Percentiles rank a stretch among this genome's conserved stretches.
Conservation (phyloP, 2,329 filamentous ascomycete genomes). For the Ophiostoma piceae region DNA sequence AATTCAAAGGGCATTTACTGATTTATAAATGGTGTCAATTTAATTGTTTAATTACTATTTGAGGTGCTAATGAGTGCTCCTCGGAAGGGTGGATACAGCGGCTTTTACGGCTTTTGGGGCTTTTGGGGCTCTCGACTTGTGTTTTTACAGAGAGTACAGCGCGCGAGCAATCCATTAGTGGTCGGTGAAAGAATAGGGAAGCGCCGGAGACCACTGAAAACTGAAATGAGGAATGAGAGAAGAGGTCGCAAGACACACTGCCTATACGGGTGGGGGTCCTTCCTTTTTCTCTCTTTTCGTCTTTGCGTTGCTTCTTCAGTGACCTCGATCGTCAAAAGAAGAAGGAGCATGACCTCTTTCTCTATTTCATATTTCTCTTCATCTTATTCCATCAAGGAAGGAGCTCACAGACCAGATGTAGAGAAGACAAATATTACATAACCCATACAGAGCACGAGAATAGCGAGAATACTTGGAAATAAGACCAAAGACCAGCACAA, state of each 20-base stretch:
- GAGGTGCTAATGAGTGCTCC: too few species aligned
- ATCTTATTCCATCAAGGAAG: not conserved
- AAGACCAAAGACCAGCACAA: not conserved
- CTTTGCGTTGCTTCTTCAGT: not conserved
- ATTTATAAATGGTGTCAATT: not conserved
- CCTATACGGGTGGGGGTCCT: not conserved
- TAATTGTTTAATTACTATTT: not conserved
- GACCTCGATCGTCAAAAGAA: too few species aligned
- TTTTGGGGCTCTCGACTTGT: too few species aligned
- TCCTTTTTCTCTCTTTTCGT: not conserved
- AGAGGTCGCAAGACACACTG: not conserved
- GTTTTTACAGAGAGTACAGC: not conserved
- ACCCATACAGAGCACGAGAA: not conserved
- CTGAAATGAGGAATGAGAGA: too few species aligned
- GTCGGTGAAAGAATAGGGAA: conserved; percentile 1
- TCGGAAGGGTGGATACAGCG: too few species aligned
- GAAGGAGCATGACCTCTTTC: not conserved
- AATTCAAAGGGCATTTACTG: not conserved
- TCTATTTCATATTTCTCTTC: not conserved
- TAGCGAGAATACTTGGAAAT: not conserved
- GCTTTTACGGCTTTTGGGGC: not conserved
- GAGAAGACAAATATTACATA: not conserved
- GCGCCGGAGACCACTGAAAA: not conserved
- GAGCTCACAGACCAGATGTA: not conserved
- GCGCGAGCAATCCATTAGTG: not conserved